Evolutionary conservation across 177 flowering plant genomes (phyloP).

Genomic region (Vitis hybrid): DNA sequence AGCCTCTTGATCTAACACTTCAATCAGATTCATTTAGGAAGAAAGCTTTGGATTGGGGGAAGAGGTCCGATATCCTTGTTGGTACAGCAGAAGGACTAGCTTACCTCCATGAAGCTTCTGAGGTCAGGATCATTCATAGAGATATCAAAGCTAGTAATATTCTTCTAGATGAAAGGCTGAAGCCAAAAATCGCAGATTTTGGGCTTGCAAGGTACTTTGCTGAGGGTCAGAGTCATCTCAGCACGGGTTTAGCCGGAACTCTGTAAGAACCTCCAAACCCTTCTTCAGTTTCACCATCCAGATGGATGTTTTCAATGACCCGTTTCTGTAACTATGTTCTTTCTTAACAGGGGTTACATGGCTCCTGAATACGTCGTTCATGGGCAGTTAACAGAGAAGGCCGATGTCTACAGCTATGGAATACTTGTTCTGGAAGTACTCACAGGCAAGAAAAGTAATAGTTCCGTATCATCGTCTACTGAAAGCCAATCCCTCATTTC

Average conservation of each 20-base stretch:
- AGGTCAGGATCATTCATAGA: conserved; percentile 70
- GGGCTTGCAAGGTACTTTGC: conserved; percentile 84
- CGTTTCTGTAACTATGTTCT: too few species aligned
- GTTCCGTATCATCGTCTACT: not conserved
- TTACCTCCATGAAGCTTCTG: conserved; percentile 74
- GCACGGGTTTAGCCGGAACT: conserved; percentile 92
- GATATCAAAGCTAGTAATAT: conserved; percentile 87
- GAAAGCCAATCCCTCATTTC: conserved; percentile 4
- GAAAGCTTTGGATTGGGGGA: conserved; percentile 60
- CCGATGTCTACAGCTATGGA: conserved; percentile 69
- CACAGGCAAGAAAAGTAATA: conserved; percentile 66
- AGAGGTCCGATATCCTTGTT: conserved; percentile 57
- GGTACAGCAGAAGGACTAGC: conserved; percentile 84
- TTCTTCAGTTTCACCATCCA: too few species aligned
- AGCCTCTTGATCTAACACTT: not conserved
- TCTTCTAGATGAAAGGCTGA: conserved; percentile 63
- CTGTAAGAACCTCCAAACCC: conserved; percentile 41
- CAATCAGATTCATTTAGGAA: conserved; percentile 53
- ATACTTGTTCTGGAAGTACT: conserved; percentile 75
- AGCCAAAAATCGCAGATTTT: conserved; percentile 87
- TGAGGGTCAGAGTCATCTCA: conserved; percentile 84
- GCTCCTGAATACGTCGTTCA: conserved; percentile 69
- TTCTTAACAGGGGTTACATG: conserved; percentile 48
- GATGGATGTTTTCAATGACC: too few species aligned
- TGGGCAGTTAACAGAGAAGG: conserved; percentile 60